phyloP scores from a whole-genome alignment of 192 early-diverging fungal species.

The Backusella westeae region DNA sequence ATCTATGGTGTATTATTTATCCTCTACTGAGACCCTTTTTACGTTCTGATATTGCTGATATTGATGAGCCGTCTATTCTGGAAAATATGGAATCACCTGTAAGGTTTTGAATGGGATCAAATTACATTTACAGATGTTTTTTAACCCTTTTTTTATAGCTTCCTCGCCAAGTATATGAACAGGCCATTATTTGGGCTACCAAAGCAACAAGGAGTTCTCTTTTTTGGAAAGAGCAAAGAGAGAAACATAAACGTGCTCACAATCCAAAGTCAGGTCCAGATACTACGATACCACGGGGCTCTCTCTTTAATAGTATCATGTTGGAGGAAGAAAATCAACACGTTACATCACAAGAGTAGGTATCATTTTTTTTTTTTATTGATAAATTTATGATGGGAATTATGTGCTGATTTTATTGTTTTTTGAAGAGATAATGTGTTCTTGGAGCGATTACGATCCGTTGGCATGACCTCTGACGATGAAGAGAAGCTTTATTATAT shows the following conservation, averaged over 20 bases:
- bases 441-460: conserved; percentile 52
- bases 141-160: conserved; percentile 32
- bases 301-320: conserved; percentile 29
- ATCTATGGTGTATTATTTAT: conserved; percentile 77
- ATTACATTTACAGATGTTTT: not conserved
- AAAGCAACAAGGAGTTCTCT: conserved; percentile 40
- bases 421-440: conserved; percentile 46
- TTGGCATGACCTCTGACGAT: conserved; percentile 77
- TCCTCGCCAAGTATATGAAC: conserved; percentile 57
- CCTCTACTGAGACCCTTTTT: conserved; percentile 71
- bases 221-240: conserved; percentile 53
- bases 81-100: conserved; percentile 71
- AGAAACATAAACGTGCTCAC: conserved; percentile 22
- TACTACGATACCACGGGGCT: conserved; percentile 14
- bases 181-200: conserved; percentile 54
- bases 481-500: conserved; percentile 69
- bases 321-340: conserved; percentile 22
- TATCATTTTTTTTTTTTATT: not conserved
- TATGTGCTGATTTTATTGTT: not conserved
- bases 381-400: not conserved
- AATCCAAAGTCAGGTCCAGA: conserved; percentile 14
- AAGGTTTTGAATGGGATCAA: not conserved
- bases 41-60: conserved; percentile 58
- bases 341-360: conserved; percentile 50
- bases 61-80: conserved; percentile 59